A percentile compares a stretch with the other conserved stretches of the same genome.
These are phyloP conservation scores for Russula emetica DNA, from an alignment of 768 basidiomycete species.

Conservation along the genomic window DNA sequence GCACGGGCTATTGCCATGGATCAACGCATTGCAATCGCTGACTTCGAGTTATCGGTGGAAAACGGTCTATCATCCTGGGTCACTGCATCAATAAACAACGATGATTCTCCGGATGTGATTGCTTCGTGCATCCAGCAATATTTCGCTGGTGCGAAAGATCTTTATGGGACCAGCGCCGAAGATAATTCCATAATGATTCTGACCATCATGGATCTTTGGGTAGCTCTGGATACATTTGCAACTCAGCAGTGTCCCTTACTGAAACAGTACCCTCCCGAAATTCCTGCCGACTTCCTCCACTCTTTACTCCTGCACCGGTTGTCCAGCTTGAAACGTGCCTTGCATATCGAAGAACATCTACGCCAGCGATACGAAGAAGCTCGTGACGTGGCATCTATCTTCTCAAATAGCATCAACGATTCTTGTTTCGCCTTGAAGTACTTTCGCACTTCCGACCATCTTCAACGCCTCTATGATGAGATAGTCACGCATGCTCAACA, in stretches of 20 bases:
- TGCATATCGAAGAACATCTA: conserved; percentile 18
- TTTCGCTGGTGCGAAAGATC: neutral
- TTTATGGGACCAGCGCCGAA: conserved; percentile 22
- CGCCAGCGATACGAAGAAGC: neutral
- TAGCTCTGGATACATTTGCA: conserved; percentile 41
- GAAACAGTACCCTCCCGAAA: conserved; percentile 43
- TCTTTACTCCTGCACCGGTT: conserved; percentile 40
- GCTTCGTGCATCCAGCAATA: conserved; percentile 20
- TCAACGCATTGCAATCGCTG: conserved; percentile 5
- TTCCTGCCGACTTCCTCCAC: conserved; percentile 39
- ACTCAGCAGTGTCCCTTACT: conserved; percentile 39
- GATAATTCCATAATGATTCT: conserved; percentile 41
- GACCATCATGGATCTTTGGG: conserved; percentile 48
- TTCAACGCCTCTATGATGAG: conserved; percentile 1
- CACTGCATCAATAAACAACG: neutral
- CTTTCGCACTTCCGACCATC: conserved; percentile 3
- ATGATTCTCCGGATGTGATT: conserved; percentile 1
- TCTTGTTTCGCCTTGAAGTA: conserved; percentile 19
- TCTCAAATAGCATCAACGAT: conserved; percentile 1
- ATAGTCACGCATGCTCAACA: conserved; percentile 7
- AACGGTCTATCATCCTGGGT: conserved; percentile 9
- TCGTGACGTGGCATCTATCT: neutral
- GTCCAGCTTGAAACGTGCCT: conserved; percentile 5
- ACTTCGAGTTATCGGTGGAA: conserved; percentile 21
- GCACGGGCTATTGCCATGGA: conserved; percentile 2